These are phyloP conservation scores for Arthrobotrys sinensis DNA, from an alignment of 2,329 filamentous ascomycete species.

Conservation along the genomic window DNA sequence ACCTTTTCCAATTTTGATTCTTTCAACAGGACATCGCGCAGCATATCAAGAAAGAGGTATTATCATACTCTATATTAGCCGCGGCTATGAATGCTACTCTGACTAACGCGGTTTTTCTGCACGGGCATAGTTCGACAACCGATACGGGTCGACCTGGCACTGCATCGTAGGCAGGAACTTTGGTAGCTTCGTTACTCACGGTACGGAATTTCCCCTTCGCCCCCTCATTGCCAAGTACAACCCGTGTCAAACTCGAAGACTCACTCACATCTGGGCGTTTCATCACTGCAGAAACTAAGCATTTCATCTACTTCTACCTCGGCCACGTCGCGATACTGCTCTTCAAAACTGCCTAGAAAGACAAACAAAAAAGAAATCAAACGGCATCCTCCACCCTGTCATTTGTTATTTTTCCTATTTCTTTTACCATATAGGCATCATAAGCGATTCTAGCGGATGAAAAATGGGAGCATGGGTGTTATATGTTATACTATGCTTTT, in stretches of 20 bases:
- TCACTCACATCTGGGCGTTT: background rate
- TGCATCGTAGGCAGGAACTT: conserved; percentile 99
- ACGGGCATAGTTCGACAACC: conserved; percentile 84
- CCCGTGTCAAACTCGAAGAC: background rate
- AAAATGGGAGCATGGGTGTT: conserved; percentile 61
- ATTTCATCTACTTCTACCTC: conserved; percentile 99
- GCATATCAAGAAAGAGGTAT: conserved; percentile 92
- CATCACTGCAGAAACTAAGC: conserved; percentile 77
- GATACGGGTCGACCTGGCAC: conserved; percentile 97
- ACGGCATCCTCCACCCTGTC: conserved; percentile 3
- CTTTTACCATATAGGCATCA: conserved; percentile 57
- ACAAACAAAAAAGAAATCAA: conserved; percentile 4
- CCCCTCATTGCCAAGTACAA: background rate
- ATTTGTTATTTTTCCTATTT: conserved; percentile 41
- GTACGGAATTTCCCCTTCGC: conserved; percentile 71
- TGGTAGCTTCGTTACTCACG: conserved; percentile 98
- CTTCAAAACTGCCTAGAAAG: conserved; percentile 81
- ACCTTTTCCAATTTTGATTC: conserved; percentile 3
- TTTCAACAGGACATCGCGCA: conserved; percentile 95
- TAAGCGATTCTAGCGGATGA: conserved; percentile 60
- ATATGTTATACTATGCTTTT: conserved; percentile 61
- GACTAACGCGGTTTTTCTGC: conserved; percentile 64
- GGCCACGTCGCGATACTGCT: conserved; percentile 97
- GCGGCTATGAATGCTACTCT: conserved; percentile 24
- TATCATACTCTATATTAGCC: conserved; percentile 61